phyloP scores from a whole-genome alignment of 108 stramenopile species.

The Schizochytrium sp. region DNA sequence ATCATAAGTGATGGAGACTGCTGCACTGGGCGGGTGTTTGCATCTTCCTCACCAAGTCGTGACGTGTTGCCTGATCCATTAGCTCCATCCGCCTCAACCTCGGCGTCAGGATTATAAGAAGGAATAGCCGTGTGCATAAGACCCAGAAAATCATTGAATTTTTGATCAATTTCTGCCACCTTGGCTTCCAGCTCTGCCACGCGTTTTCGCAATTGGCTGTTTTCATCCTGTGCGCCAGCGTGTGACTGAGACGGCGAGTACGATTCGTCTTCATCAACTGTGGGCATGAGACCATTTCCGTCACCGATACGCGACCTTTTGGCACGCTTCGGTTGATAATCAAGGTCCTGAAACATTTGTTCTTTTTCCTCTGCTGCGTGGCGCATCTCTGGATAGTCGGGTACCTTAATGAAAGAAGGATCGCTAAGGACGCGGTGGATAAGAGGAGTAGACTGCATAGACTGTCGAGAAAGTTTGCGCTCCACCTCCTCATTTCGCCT shows the following conservation, averaged over 20 bases:
- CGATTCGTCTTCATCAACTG: not conserved
- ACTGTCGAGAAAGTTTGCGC: not conserved
- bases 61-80: too few species aligned
- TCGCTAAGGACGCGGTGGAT: conserved; percentile 43
- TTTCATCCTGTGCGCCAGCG: not conserved
- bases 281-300: not conserved
- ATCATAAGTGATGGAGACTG: too few species aligned
- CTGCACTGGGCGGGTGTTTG: too few species aligned
- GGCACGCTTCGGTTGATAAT: not conserved
- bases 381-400: conserved; percentile 28
- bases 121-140: not conserved
- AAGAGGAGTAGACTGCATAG: conserved; percentile 22
- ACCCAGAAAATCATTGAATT: not conserved
- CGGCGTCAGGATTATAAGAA: not conserved
- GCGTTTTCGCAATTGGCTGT: not conserved
- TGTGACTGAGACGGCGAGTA: not conserved
- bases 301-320: not conserved
- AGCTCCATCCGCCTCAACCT: not conserved
- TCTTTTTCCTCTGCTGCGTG: not conserved
- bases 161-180: not conserved
- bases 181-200: not conserved
- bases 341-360: not conserved
- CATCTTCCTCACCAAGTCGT: too few species aligned
- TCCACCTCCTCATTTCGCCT: conserved; percentile 48
- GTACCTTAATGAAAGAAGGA: not conserved